Percentiles rank a stretch among this genome's conserved stretches.
Conservation (phyloP, 768 basidiomycete genomes). For the Agrocybe chaxingu region DNA sequence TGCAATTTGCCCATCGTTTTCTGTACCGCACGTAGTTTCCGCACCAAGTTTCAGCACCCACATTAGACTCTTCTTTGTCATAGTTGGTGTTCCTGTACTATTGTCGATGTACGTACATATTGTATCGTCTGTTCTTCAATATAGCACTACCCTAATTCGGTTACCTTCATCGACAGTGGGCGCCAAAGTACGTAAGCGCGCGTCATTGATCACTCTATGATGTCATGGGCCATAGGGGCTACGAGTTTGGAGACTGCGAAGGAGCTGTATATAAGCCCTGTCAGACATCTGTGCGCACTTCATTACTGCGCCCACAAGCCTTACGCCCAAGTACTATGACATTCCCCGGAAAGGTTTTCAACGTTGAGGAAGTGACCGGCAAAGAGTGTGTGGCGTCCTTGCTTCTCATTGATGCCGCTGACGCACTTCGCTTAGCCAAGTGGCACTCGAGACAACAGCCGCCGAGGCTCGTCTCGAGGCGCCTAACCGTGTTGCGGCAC, state of each 20-base stretch:
- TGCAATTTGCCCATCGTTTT: neutral
- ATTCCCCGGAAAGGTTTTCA: slow-evolving; percentile 28
- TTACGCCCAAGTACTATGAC: neutral
- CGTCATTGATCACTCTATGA: neutral
- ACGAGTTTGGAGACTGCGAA: neutral
- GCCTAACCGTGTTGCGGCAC: slow-evolving; percentile 34
- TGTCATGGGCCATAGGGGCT: neutral
- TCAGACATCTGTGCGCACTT: neutral
- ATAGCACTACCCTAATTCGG: too few relatives aligned
- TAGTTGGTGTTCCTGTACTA: neutral
- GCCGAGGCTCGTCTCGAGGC: slow-evolving; percentile 49
- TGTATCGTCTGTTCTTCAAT: too few relatives aligned
- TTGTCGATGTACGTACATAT: too few relatives aligned
- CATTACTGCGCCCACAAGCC: neutral
- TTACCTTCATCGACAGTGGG: too few relatives aligned
- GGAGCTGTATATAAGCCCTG: neutral
- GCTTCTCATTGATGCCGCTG: slow-evolving; percentile 27
- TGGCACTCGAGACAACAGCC: slow-evolving; percentile 45
- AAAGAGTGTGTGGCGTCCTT: slow-evolving; percentile 26
- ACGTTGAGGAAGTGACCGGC: slow-evolving; percentile 31
- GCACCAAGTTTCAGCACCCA: neutral
- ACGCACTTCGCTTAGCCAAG: too few relatives aligned
- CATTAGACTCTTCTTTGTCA: neutral
- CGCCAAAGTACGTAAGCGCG: neutral
- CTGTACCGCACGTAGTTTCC: neutral